Evolutionary conservation across 306 rosid species (phyloP).

Genomic region (Acacia confusa): DNA sequence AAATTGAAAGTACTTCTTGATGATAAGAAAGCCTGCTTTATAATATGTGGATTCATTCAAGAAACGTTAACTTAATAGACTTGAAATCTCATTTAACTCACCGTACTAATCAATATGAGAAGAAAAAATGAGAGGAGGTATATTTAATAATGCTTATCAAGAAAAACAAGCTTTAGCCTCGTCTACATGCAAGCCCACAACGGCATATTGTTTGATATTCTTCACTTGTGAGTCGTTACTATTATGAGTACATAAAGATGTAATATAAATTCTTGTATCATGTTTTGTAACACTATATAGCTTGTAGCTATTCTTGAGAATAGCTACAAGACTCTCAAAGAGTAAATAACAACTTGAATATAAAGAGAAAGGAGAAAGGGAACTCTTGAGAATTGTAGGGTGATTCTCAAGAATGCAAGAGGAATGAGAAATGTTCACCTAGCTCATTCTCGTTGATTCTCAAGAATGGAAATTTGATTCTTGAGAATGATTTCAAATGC

Average conservation of each 20-base stretch:
- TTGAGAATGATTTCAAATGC: too few species aligned
- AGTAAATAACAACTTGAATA: too few species aligned
- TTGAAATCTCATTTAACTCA: background rate
- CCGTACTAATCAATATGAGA: background rate
- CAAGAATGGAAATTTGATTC: too few species aligned
- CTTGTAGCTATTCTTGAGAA: too few species aligned
- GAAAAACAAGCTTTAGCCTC: background rate
- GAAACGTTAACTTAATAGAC: background rate
- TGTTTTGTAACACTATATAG: background rate
- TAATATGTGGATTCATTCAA: background rate
- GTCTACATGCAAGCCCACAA: background rate
- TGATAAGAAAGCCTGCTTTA: background rate
- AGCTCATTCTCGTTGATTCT: too few species aligned
- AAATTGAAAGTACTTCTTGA: background rate
- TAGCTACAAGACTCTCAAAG: too few species aligned
- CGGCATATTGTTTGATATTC: background rate
- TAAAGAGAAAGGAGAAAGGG: too few species aligned
- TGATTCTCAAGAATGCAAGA: too few species aligned
- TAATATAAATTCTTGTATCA: background rate
- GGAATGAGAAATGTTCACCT: too few species aligned
- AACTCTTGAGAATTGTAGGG: too few species aligned
- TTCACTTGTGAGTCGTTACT: background rate
- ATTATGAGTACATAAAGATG: background rate
- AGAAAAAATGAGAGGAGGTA: background rate
- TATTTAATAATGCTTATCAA: background rate